Evolutionary conservation across 2,329 filamentous ascomycete species (phyloP).

Genomic region (Penicillium hesseltinei): DNA sequence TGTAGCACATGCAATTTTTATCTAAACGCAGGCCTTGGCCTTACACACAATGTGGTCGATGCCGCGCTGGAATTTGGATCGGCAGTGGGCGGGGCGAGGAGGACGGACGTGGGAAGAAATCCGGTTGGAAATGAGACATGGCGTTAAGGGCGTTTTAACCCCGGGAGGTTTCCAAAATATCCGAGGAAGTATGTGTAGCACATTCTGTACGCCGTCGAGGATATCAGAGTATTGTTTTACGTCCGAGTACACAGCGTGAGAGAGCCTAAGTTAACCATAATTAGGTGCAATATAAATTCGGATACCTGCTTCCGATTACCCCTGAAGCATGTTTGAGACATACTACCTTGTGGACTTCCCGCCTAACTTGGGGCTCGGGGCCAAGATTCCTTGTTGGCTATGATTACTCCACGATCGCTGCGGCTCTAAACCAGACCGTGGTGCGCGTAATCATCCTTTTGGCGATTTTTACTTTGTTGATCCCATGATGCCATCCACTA

Average conservation of each 20-base stretch:
- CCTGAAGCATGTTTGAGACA: slow-evolving; percentile 2
- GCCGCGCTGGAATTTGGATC: neutral
- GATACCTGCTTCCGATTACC: neutral
- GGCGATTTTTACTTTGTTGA: slow-evolving; percentile 2
- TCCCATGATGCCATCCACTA: slow-evolving; percentile 5
- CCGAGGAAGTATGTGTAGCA: too few species aligned
- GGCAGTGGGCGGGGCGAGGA: neutral
- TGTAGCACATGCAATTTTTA: neutral
- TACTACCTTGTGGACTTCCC: neutral
- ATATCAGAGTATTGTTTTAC: neutral
- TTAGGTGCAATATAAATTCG: neutral
- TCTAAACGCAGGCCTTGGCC: neutral
- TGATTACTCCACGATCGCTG: slow-evolving; percentile 19
- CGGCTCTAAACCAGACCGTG: slow-evolving; percentile 4
- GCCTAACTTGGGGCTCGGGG: slow-evolving; percentile 11
- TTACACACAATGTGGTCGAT: neutral
- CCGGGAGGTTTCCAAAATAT: neutral
- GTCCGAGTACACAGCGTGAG: neutral
- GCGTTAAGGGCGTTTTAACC: neutral
- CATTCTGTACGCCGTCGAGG: neutral
- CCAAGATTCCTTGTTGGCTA: slow-evolving; percentile 13
- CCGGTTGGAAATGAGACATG: neutral
- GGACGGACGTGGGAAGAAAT: neutral
- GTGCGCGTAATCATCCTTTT: slow-evolving; percentile 8
- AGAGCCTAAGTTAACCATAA: neutral